Base-by-base conservation (phyloP, 441 rosid species). In the Breynia disticha region DNA sequence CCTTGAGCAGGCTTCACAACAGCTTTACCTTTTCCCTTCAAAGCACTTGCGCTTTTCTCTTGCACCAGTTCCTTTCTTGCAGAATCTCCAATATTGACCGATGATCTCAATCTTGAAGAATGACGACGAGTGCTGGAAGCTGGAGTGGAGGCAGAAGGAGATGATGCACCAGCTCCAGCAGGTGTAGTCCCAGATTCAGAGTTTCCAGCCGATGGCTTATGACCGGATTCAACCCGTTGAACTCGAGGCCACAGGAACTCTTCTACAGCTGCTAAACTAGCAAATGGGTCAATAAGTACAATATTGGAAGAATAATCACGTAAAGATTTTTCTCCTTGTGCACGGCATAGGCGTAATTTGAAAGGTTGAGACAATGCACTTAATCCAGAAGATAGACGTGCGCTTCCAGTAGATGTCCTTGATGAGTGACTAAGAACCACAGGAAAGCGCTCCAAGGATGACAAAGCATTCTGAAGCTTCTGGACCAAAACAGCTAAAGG, bases 231-330 rank as follows among this genome's bases (percentile, higher is more conserved):
- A 72, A 84, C 59, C 22, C 98, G 83, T 69, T 86, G 98, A 51
- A 95, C 95, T 47, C 96, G 86, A 7, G 99, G 89, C 99, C 99
- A 95, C 11, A 95, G 95, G 68, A 90, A 95, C 48, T 88, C 99
- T 66, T 90, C 99, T 50, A 95, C 87, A 12, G 96, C 95, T 51
- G 96, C 88, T 76, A 95, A 62, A 82, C 95, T 90, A 61, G 98
- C 99, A 54, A 95, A 73, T 60, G 99, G 99, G 67, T 95, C 99
- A 64, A 95, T 95, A 35, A 90, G 88, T 63, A 90, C 96, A 55
- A 87, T 72, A 68, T 87, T 90, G 16, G 98, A 86, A 59, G 99
- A 90, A 73, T 95, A 95, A 78, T 90, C 99, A 61, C 96, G 90
- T 35, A 95, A 86, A 56, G 90, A 69, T 71, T 90, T 95, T 24